These are phyloP conservation scores for Talaromyces sp. DNA, from an alignment of 2,329 filamentous ascomycete genomes.

Conservation along the genomic window DNA sequence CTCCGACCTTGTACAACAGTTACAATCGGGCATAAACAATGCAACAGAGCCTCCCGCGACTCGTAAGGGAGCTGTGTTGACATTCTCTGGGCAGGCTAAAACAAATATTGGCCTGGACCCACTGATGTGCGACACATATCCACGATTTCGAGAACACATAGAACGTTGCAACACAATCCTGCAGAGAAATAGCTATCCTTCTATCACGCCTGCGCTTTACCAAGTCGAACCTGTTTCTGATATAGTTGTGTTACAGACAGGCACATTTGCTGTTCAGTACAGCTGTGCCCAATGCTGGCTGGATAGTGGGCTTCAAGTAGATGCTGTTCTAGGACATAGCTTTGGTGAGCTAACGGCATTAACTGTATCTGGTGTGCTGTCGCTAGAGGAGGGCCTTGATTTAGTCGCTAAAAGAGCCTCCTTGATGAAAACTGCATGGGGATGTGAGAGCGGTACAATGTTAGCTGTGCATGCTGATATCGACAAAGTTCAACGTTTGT, in stretches of 20 bases:
- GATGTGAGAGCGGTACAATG: slow-evolving; percentile 28
- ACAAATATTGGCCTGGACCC: neutral
- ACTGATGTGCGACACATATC: neutral
- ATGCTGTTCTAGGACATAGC: slow-evolving; percentile 32
- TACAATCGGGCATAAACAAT: neutral
- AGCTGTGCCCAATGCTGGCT: slow-evolving; percentile 33
- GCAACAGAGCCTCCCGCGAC: neutral
- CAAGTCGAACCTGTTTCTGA: slow-evolving; percentile 1
- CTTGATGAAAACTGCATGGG: slow-evolving; percentile 27
- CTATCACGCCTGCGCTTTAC: slow-evolving; percentile 19
- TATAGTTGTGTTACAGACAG: slow-evolving; percentile 26
- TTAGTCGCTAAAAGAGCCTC: slow-evolving; percentile 25
- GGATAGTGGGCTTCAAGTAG: slow-evolving; percentile 29
- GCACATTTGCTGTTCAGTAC: slow-evolving; percentile 34
- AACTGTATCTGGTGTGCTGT: slow-evolving; percentile 24
- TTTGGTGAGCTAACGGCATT: slow-evolving; percentile 35
- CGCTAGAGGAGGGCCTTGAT: slow-evolving; percentile 23
- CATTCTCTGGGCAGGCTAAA: neutral
- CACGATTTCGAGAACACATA: neutral
- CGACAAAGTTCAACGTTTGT: slow-evolving; percentile 15
- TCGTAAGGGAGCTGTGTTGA: neutral
- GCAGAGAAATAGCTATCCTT: neutral
- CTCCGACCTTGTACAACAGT: neutral
- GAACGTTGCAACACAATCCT: neutral
- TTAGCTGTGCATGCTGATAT: slow-evolving; percentile 27